Base-by-base conservation (phyloP, 2,329 filamentous ascomycete species). In the Talaromyces sp. region DNA sequence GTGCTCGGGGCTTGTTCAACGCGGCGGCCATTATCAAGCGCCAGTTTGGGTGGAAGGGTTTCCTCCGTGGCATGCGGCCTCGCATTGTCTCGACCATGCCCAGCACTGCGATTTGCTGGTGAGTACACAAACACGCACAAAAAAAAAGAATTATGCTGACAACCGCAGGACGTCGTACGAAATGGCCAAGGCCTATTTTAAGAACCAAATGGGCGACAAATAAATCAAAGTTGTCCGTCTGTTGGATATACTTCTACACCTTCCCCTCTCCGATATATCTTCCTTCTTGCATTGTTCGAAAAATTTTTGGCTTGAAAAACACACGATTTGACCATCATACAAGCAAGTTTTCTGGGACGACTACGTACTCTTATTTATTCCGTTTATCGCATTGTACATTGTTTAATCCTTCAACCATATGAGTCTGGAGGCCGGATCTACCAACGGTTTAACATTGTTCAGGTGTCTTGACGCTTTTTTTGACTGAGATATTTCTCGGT, bases 81-180 rank as follows among this genome's bases (percentile, higher is more conserved):
- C 85, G 95, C 71, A 89, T 99, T 55, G 88, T 99, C 65, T 97
- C 93, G 11, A 96, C 95, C 1, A 98, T 98, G 90, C 95, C 95
- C 22, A 97, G 93, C 79, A 99, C 95, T 36, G 95, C 95, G n/a
- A 99, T 99, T 72, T 99, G 95, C 83, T 99, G 95, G 95, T 95
- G 74, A 71, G 82, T 76, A 25, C 27, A 36, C 15, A 36, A 13
- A 39, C 36, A n/a, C 55, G 28, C 5, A 11, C 6, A 25, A 13
- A 25, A 15, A 47, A 4, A 22, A 22, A 51, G 17, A 25, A 28
- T 22, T 52, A 52, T 36, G 57, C 60, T 28, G 28, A 49, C 17
- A 19, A 56, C 49, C n/a, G 44, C 19, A 85, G 83, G 84, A 84
- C 83, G 55, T 86, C 85, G 52, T 88, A 88, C 68, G 85, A 88